Conservation (phyloP, 1,284 basidiomycete genomes). For the Sporisorium scitamineum region DNA sequence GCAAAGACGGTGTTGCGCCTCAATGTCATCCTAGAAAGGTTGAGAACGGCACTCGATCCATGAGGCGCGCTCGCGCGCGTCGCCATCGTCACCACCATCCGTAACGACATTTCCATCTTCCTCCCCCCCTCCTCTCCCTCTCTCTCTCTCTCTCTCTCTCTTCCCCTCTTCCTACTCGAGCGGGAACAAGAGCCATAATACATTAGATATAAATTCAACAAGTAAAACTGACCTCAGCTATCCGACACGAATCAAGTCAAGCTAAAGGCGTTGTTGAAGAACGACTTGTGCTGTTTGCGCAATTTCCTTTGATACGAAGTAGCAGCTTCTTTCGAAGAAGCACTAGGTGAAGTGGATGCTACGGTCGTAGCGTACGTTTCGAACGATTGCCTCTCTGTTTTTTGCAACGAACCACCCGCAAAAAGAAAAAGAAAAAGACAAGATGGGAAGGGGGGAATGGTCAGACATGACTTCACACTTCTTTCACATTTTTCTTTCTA, state of each 20-base stretch:
- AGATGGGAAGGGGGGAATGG: background rate
- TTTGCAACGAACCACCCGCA: rapidly evolving
- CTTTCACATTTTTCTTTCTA: background rate
- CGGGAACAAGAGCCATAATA: background rate
- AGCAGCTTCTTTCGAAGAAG: background rate
- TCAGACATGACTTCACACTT: constrained; percentile 15
- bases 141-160: too few relatives aligned
- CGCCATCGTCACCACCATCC: background rate
- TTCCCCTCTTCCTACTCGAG: background rate
- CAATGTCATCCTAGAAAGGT: too few relatives aligned
- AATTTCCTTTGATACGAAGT: constrained; percentile 17
- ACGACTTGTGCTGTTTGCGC: constrained; percentile 31
- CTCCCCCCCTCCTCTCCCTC: too few relatives aligned
- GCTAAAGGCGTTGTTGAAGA: constrained; percentile 42
- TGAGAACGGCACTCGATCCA: too few relatives aligned
- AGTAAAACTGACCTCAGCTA: too few relatives aligned
- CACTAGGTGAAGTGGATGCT: background rate
- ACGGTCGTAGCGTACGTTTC: constrained; percentile 21
- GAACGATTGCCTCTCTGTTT: constrained; percentile 12
- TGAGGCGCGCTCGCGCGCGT: background rate
- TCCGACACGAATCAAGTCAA: too few relatives aligned
- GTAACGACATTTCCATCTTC: background rate
- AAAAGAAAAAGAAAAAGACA: too few relatives aligned
- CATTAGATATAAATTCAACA: background rate
- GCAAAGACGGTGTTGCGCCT: too few relatives aligned